These are phyloP conservation scores for Vachellia collinsii DNA, from an alignment of 306 rosid species.

Conservation along the genomic window DNA sequence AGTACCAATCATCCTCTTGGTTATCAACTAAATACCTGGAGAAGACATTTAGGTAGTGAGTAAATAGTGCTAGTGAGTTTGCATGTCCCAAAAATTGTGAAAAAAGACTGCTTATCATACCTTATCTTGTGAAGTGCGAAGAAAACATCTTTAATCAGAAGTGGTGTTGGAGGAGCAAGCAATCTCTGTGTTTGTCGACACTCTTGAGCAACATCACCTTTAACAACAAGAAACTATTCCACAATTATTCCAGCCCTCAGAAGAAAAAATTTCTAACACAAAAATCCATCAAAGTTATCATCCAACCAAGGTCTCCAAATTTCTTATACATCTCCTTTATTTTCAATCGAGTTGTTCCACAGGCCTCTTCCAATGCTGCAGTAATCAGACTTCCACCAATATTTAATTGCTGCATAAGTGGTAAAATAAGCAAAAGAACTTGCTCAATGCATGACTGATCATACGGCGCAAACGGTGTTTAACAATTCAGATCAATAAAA, in stretches of 20 bases:
- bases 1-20: neutral
- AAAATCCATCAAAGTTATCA: slow-evolving; percentile 33
- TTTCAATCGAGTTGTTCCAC: slow-evolving; percentile 74
- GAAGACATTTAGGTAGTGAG: slow-evolving; percentile 11
- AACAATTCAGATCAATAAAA: neutral
- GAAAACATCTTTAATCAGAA: slow-evolving; percentile 77
- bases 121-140: slow-evolving; percentile 74
- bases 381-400: slow-evolving; percentile 90
- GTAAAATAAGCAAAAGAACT: neutral
- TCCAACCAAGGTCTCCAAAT: slow-evolving; percentile 88
- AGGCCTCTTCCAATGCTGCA: slow-evolving; percentile 86
- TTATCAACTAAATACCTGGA: slow-evolving; percentile 18
- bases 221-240: slow-evolving; percentile 40
- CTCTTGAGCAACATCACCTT: slow-evolving; percentile 98
- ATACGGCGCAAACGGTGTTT: neutral
- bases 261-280: slow-evolving; percentile 33
- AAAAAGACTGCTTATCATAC: slow-evolving; percentile 43
- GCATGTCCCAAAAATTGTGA: slow-evolving; percentile 12
- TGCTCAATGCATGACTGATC: slow-evolving; percentile 29
- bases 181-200: slow-evolving; percentile 88
- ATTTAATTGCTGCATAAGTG: slow-evolving; percentile 70
- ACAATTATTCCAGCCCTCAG: slow-evolving; percentile 35
- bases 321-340: slow-evolving; percentile 84
- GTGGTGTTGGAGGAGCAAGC: slow-evolving; percentile 80
- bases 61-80: slow-evolving; percentile 11